Base-by-base conservation (phyloP, 2,329 filamentous ascomycete species). In the Dactylellina haptotyla region DNA sequence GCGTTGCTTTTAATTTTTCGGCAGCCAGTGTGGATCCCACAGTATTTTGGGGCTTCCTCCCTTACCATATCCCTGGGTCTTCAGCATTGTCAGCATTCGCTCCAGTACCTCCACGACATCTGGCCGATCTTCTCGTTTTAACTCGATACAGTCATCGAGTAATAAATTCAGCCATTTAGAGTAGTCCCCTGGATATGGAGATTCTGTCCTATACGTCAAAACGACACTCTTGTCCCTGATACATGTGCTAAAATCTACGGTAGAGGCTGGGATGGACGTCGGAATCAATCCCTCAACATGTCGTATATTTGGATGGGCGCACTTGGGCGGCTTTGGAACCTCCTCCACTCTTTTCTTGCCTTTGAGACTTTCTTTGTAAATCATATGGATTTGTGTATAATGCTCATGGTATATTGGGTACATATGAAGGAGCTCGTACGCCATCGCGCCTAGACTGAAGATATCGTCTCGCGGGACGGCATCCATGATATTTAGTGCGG, bases 71-170 rank as follows among this genome's bases (percentile, higher is more conserved):
- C 58, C 54, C n/a, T 56, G 43, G 6, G 26, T 53, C n/a, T 37
- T 51, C 25, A 50, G 26, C 34, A 32, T 43, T 8, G n/a, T 50
- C 20, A 28, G 57, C 14, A 64, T 39, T 12, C 3, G 16, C 23
- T 64, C 50, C 32, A 64, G 28, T 10, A 71, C 48, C 4, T 64
- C 66, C 1, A 71, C 46, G 18, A 43, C 39, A n/a, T 71, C 18
- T 1, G 66, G 66, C 18, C 66, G 50, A 45, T 64, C 58, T 16
- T 12, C 23, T 2, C 51, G 32, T 14, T 71, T 43, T 1, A 71
- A 16, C 20, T 71, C 66, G 5, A 59, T 28, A 51, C 66, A 71
- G 43, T 71, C 41, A 6, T 54, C 43, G 1, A 71, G 12, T 2
- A 71, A 39, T 2, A 45, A 10, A 14, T 64, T 34, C 30, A 28